A percentile compares a stretch with the other conserved stretches of the same genome.
phyloP scores from a whole-genome alignment of 169 alveolate species.

The Plasmodium inui region DNA sequence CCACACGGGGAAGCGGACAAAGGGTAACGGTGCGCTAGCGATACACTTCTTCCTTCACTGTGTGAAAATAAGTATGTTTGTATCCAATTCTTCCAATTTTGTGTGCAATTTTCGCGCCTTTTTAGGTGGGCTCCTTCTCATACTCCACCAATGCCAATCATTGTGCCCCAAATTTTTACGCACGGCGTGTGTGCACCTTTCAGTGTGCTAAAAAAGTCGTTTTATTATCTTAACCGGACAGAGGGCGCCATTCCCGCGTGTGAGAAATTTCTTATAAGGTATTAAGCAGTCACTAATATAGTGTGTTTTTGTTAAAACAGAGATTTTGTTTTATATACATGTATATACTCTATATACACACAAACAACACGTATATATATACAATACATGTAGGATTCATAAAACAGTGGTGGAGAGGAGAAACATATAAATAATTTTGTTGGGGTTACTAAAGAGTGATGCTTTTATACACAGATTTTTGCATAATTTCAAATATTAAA shows the following conservation, averaged over 20 bases:
- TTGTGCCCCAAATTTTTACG: background rate
- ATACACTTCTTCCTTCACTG: background rate
- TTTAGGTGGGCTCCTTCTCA: background rate
- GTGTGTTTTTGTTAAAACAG: background rate
- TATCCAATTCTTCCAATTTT: background rate
- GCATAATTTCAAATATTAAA: constrained; percentile 17
- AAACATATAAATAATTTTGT: background rate
- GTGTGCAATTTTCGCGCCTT: background rate
- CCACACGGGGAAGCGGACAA: background rate
- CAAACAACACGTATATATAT: background rate
- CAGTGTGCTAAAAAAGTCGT: background rate
- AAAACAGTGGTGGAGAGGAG: background rate
- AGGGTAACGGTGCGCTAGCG: background rate
- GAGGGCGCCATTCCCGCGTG: background rate
- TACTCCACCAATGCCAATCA: background rate
- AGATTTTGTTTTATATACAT: background rate
- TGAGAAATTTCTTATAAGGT: background rate
- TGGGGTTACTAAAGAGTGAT: background rate
- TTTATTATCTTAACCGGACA: background rate
- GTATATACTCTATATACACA: background rate
- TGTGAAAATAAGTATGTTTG: background rate
- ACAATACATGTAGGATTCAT: background rate
- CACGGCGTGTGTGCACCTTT: background rate
- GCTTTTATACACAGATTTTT: background rate
- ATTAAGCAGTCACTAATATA: background rate